These are phyloP conservation scores for Ormosia emarginata DNA, from an alignment of 306 rosid genomes.

Conservation along the genomic window DNA sequence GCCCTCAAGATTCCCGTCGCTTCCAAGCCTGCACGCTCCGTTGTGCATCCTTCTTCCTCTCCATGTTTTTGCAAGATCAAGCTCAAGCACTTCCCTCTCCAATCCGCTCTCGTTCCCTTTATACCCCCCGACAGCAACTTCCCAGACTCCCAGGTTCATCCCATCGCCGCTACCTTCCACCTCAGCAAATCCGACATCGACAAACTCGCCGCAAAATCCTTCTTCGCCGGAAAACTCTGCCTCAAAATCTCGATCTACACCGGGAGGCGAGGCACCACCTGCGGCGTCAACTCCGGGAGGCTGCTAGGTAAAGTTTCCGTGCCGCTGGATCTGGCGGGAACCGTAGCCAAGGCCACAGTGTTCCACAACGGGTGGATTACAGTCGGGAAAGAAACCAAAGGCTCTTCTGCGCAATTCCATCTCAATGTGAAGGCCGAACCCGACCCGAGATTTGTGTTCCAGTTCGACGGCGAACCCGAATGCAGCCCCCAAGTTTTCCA, in stretches of 20 bases:
- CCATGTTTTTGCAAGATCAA: conserved; percentile 75
- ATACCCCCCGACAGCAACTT: conserved; percentile 37
- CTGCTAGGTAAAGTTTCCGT: conserved; percentile 50
- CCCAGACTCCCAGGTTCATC: conserved; percentile 40
- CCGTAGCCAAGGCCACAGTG: conserved; percentile 33
- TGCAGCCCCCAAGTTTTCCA: conserved; percentile 76
- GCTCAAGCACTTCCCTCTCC: conserved; percentile 55
- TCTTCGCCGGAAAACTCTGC: conserved; percentile 43
- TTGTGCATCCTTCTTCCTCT: conserved; percentile 72
- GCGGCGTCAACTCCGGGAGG: conserved; percentile 62
- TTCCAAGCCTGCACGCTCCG: conserved; percentile 64
- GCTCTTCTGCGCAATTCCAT: conserved; percentile 63
- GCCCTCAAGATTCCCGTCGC: conserved; percentile 80
- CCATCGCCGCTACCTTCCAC: conserved; percentile 61
- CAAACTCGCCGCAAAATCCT: conserved; percentile 35
- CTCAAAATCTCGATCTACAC: conserved; percentile 58
- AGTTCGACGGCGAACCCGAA: conserved; percentile 75
- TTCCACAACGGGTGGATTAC: conserved; percentile 69
- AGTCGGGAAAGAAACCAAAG: conserved; percentile 51
- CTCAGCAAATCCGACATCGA: conserved; percentile 59
- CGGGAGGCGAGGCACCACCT: conserved; percentile 56
- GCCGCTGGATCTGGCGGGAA: conserved; percentile 53
- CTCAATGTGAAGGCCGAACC: conserved; percentile 68
- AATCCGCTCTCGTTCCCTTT: conserved; percentile 60
- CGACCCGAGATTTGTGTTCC: conserved; percentile 70